Conservation (phyloP, 345 rosid species). For the Microthlaspi erraticum region DNA sequence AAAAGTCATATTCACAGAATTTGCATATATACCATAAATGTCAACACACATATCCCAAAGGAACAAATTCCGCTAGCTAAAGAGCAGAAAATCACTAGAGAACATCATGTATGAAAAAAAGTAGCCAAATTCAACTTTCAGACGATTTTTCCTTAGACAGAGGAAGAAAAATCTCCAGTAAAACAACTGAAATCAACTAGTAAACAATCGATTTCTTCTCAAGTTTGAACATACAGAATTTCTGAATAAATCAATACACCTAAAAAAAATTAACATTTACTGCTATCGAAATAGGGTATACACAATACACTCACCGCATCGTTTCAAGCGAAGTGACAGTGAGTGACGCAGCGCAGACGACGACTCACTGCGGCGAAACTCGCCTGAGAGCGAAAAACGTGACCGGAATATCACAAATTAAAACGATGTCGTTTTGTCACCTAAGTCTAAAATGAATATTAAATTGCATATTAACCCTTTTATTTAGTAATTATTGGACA, state of each 20-base stretch:
- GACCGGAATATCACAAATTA: background rate
- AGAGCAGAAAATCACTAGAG: background rate
- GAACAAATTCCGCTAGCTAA: too few relatives aligned
- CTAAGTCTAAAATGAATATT: background rate
- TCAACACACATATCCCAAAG: background rate
- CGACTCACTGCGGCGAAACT: constrained; percentile 11
- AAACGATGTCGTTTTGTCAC: background rate
- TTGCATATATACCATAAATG: constrained; percentile 6
- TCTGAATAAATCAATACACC: background rate
- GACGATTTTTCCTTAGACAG: background rate
- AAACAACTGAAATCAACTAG: background rate
- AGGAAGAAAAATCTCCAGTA: background rate
- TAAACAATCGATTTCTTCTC: background rate
- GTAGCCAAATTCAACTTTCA: too few relatives aligned
- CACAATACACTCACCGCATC: background rate
- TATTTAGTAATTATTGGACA: background rate
- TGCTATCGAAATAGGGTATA: background rate
- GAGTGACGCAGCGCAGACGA: background rate
- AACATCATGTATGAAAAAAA: too few relatives aligned
- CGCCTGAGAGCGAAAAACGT: constrained; percentile 13
- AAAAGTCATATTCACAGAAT: background rate
- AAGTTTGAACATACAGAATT: background rate
- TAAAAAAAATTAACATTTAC: background rate
- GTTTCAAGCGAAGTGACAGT: background rate
- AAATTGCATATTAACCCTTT: constrained; percentile 6